Evolutionary conservation across 805 yeast genomes (phyloP).

Genomic region (Metschnikowia vanudenii): DNA sequence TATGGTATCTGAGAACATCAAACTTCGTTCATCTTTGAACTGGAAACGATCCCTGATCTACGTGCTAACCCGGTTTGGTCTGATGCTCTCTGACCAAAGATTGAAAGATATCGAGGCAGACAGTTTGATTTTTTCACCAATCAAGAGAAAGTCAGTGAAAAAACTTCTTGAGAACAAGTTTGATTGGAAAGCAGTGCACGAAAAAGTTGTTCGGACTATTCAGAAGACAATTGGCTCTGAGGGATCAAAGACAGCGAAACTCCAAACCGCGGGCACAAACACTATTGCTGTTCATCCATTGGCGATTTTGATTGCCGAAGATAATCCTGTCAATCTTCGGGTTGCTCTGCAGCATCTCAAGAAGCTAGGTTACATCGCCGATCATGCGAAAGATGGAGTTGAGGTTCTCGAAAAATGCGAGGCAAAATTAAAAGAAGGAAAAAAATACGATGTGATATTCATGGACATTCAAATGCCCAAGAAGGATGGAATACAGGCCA

Average conservation of each 20-base stretch:
- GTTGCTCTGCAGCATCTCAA: conserved; percentile 51
- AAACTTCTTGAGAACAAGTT: conserved; percentile 9
- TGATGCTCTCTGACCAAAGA: conserved; percentile 23
- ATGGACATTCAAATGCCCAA: conserved; percentile 59
- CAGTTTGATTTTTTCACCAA: conserved; percentile 29
- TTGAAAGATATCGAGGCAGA: conserved; percentile 21
- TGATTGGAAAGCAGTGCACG: conserved; percentile 5
- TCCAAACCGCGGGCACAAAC: neutral
- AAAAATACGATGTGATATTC: conserved; percentile 49
- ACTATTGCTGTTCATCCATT: conserved; percentile 32
- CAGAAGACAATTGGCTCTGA: conserved; percentile 3
- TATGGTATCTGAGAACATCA: conserved; percentile 10
- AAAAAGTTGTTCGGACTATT: conserved; percentile 5
- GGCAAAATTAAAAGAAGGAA: conserved; percentile 22
- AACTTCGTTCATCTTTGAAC: conserved; percentile 2
- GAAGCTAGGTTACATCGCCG: conserved; percentile 50
- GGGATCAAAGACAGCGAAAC: neutral
- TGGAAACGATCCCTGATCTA: conserved; percentile 19
- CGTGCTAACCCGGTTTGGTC: conserved; percentile 32
- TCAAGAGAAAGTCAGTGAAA: conserved; percentile 27
- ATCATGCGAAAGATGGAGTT: conserved; percentile 52
- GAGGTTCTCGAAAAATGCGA: conserved; percentile 41
- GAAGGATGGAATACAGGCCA: conserved; percentile 56
- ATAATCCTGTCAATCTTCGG: conserved; percentile 48
- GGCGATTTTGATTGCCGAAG: conserved; percentile 53